These are phyloP conservation scores for Heritiera fomes DNA, from an alignment of 345 rosid species.

Conservation along the genomic window DNA sequence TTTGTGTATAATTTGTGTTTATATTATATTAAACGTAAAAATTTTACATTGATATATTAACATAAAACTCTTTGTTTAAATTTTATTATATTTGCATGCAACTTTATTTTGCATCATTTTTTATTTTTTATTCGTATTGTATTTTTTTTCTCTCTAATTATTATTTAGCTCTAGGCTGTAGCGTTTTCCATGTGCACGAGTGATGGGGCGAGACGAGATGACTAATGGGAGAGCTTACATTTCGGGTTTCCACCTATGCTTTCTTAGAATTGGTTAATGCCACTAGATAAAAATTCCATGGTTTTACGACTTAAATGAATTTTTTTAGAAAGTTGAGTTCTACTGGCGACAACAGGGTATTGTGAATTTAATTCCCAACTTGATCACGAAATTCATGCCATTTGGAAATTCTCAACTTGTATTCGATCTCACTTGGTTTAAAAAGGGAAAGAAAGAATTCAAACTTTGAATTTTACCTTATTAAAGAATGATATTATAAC, in stretches of 20 bases:
- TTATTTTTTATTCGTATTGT: too few species aligned
- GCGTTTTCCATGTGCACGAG: constrained; percentile 10
- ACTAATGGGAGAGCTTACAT: not conserved
- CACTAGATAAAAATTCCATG: not conserved
- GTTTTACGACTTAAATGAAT: not conserved
- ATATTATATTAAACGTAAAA: too few species aligned
- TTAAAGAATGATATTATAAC: too few species aligned
- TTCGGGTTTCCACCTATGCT: not conserved
- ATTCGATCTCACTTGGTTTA: not conserved
- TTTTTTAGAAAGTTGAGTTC: not conserved
- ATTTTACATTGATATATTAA: too few species aligned
- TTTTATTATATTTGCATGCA: too few species aligned
- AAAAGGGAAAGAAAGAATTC: not conserved
- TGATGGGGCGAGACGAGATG: not conserved
- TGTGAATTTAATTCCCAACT: not conserved
- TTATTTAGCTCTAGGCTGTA: not conserved
- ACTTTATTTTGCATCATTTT: too few species aligned
- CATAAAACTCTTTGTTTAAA: too few species aligned
- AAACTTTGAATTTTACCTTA: not conserved
- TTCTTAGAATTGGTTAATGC: not conserved
- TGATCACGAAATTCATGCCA: not conserved
- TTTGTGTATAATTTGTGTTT: too few species aligned
- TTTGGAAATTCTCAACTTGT: not conserved
- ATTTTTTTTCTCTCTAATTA: too few species aligned
- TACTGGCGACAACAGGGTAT: not conserved